phyloP scores from a whole-genome alignment of 768 basidiomycete species.

The Phlebiopsis flavidoalba region DNA sequence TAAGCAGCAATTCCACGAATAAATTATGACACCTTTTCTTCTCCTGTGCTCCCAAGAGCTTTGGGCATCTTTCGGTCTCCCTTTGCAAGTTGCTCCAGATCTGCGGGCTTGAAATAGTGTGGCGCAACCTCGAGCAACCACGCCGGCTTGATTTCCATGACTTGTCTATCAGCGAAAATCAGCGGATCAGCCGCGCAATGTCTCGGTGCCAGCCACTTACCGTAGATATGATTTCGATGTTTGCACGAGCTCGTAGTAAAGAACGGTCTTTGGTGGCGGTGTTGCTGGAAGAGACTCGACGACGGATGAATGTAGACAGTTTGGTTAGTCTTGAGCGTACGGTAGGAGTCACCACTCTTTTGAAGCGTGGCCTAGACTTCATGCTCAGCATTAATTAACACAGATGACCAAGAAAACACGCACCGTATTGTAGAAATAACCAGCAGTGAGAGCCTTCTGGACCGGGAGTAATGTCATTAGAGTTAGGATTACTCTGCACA shows the following conservation, averaged over 20 bases:
- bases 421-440: constrained; percentile 95
- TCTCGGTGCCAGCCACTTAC: constrained; percentile 25
- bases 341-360: constrained; percentile 94
- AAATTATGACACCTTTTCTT: neutral
- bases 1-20: neutral
- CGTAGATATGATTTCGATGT: constrained; percentile 97
- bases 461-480: constrained; percentile 89
- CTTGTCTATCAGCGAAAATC: constrained; percentile 48
- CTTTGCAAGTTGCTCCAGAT: constrained; percentile 70
- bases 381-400: neutral
- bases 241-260: constrained; percentile 97
- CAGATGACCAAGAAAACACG: constrained; percentile 18
- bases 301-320: constrained; percentile 97
- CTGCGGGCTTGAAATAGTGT: constrained; percentile 90
- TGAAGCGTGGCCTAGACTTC: constrained; percentile 74
- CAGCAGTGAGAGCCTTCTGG: constrained; percentile 92
- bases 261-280: constrained; percentile 82
- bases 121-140: constrained; percentile 97
- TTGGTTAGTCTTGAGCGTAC: constrained; percentile 93
- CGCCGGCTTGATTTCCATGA: constrained; percentile 96
- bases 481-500: constrained; percentile 81
- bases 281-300: constrained; percentile 93
- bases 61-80: constrained; percentile 97
- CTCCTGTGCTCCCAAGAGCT: constrained; percentile 35
- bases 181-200: neutral